Evolutionary conservation across 306 rosid species (phyloP), one percentile per base, ranked within the genome.

Genomic region (Dalbergia cultrata): DNA sequence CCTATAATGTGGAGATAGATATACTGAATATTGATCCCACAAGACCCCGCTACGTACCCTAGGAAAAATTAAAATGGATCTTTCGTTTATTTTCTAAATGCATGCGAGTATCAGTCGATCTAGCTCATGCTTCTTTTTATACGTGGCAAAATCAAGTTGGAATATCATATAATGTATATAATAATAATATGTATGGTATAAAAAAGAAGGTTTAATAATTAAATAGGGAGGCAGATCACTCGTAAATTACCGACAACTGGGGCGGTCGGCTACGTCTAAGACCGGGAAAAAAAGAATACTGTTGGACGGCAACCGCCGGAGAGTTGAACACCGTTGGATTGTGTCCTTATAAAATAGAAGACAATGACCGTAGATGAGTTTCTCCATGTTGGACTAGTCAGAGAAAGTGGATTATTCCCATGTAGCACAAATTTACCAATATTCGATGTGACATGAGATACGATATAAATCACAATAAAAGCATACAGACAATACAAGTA

Each of bases 281-380:
- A 57, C 83, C 71, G 54, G 10, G 22, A 66, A 13, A 19, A 19
- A 7, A 17, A 67, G 34, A 44, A 62, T 11, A 0, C 77, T 54
- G 83, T 21, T 58, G 89, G 93, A 85, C 93, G 92, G 96, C 85
- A 63, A 81, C 96, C 96, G 93, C 90, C 96, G 44, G 43, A 63
- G 61, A 63, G 50, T 47, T 58, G 8, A 11, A 6, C 56, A 81
- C 85, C 93, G 88, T 89, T 67, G 81, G 93, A 88, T 91, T 19
- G 8, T 10, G 35, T 33, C 21, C 1, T 54, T 61, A 0, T 26
- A 77, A 49, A 71, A 80, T 66, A 67, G 82, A 74, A 7, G 59
- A 72, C 21, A 21, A 6, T 21, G 72, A 62, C 84, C 90, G 85
- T 89, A 35, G 83, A 86, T 82, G 1, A 7, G n/a, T 21, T 83